Base-by-base conservation (phyloP, 176 grass and related monocot species). In the Calamus simplicifolius region DNA sequence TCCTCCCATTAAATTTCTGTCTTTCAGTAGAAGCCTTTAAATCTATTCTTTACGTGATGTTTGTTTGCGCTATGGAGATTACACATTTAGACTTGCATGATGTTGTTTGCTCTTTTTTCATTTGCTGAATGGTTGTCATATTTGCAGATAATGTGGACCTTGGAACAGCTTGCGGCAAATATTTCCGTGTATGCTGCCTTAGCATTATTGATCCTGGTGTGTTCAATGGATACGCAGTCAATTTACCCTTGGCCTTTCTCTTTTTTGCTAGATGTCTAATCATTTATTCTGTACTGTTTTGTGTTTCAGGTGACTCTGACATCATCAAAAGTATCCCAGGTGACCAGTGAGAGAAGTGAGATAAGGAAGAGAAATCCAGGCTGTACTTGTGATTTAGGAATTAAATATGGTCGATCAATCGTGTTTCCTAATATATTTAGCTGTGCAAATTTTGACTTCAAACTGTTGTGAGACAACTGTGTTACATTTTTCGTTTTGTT, bases 131-230 rank as follows among this genome's bases (percentile, higher is more conserved):
- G 1, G 7, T 43, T 43, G 8, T 10, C 35, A 12, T 43, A 43
- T 43, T 43, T 13, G 52, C 74, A 98, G 93, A 88, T 79, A 98
- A 98, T 59, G 93, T 98, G 66, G 93, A 98, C 63, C 87, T 98
- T 67, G 93, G 93, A 66, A 92, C 84, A 23, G 93, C 93, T 50
- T 98, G 87, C 0, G 93, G 87, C 16, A 98, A 92, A 70, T 98
- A 98, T 70, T 98, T 61, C 59, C 74, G 84, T 60, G 93, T 98
- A 35, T 81, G 93, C 81, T 98, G 87, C 58, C 93, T 98, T 64
- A 98, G 93, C 68, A 85, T 98, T 29, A 81, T 98, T 19, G 84
- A 98, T 57, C 81, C 87, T 73, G 93, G 93, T 97, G 64, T 0
- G 81, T 61, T 38, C 5, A 43, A 43, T 43, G 8, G 10, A 12